A percentile compares a stretch with the other conserved stretches of the same genome.
Conservation (phyloP, 2,329 filamentous ascomycete species). For the Trichophyton simii region DNA sequence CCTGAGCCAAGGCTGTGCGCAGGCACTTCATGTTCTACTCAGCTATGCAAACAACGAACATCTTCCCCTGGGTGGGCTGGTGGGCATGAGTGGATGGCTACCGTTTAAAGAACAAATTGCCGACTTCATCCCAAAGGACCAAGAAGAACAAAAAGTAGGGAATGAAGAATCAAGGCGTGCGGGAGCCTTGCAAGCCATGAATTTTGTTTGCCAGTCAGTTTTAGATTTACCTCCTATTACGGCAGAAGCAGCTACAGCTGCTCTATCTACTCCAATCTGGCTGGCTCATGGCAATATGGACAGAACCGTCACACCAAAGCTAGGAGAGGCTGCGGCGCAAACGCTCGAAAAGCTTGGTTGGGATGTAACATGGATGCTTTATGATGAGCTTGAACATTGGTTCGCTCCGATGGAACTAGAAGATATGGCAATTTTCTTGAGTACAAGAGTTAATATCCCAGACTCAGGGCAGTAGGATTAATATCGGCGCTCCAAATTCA, state of each 20-base stretch:
- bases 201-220: conserved; percentile 9
- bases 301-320: conserved; percentile 4
- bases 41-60: conserved; percentile 11
- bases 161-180: background rate
- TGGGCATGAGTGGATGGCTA: conserved; percentile 36
- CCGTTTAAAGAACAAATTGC: conserved; percentile 28
- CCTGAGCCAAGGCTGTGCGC: conserved; percentile 17
- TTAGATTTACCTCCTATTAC: conserved; percentile 9
- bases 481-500: background rate
- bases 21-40: conserved; percentile 14
- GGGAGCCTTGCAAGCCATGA: conserved; percentile 5
- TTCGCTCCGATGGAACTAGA: conserved; percentile 12
- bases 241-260: background rate
- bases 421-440: conserved; percentile 14
- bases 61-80: conserved; percentile 23
- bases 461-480: background rate
- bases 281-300: conserved; percentile 11
- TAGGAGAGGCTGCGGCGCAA: conserved; percentile 10
- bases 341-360: conserved; percentile 13
- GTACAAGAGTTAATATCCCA: conserved; percentile 9
- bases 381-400: conserved; percentile 15
- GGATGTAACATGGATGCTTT: conserved; percentile 14
- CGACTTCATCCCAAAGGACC: conserved; percentile 11
- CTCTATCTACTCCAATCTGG: conserved; percentile 11
- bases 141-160: background rate